A percentile compares a stretch with the other conserved stretches of the same genome.
Evolutionary conservation across 179 eudicot species (phyloP).

Genomic region (Carnegiea gigantea): DNA sequence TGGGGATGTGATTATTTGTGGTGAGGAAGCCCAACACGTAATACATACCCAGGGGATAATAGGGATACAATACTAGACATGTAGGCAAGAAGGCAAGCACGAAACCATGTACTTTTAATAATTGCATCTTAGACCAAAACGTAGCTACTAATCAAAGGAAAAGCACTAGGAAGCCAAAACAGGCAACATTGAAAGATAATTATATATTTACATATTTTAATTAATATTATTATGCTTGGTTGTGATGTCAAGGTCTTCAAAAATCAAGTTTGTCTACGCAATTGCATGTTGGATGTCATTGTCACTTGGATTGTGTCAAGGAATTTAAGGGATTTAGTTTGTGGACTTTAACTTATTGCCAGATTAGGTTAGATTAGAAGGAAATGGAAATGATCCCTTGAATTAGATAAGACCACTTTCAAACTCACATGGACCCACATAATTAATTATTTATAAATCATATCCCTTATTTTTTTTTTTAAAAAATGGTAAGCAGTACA

Average conservation of each 20-base stretch:
- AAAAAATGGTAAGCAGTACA: too few species aligned
- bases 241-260: slow-evolving; percentile 8
- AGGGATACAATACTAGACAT: not conserved
- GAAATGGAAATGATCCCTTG: not conserved
- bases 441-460: too few species aligned
- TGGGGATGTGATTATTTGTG: not conserved
- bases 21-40: too few species aligned
- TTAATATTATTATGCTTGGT: not conserved
- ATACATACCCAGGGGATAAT: too few species aligned
- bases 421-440: not conserved
- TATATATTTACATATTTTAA: too few species aligned
- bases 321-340: not conserved
- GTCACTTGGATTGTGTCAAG: not conserved
- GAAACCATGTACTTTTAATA: not conserved
- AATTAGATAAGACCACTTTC: not conserved
- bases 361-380: not conserved
- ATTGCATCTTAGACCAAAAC: not conserved
- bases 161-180: not conserved
- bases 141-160: not conserved
- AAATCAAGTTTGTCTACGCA: slow-evolving; percentile 12
- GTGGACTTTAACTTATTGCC: not conserved
- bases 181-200: not conserved
- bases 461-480: too few species aligned
- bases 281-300: slow-evolving; percentile 11
- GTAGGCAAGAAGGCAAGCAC: not conserved